phyloP scores from a whole-genome alignment of 306 rosid genomes.

The Ziziphus jujuba region DNA sequence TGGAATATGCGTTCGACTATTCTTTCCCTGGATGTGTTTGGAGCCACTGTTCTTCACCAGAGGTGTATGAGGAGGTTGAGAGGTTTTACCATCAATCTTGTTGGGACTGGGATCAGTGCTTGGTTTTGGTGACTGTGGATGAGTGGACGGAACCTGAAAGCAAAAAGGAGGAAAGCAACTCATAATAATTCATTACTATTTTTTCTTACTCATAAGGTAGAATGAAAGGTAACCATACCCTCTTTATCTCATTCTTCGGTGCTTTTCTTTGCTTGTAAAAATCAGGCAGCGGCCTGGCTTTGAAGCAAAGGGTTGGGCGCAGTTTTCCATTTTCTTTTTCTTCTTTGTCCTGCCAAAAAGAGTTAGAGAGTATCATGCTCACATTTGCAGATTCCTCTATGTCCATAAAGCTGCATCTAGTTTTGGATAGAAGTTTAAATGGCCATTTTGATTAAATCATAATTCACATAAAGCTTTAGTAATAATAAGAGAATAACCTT shows the following conservation, averaged over 20 bases:
- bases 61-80: slow-evolving; percentile 41
- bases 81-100: slow-evolving; percentile 33
- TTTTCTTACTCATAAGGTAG: background rate
- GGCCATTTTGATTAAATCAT: background rate
- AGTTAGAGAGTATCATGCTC: background rate
- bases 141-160: slow-evolving; percentile 47
- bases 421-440: background rate
- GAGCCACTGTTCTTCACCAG: slow-evolving; percentile 43
- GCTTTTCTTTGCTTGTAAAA: slow-evolving; percentile 75
- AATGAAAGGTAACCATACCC: slow-evolving; percentile 31
- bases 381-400: too few species aligned
- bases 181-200: background rate
- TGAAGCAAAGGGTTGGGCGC: slow-evolving; percentile 80
- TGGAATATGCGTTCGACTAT: slow-evolving; percentile 19
- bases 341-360: slow-evolving; percentile 66
- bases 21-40: slow-evolving; percentile 44
- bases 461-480: background rate
- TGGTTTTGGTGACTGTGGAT: slow-evolving; percentile 39
- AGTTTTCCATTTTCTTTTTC: slow-evolving; percentile 67
- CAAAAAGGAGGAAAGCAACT: background rate
- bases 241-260: slow-evolving; percentile 39
- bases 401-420: too few species aligned
- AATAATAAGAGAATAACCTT: slow-evolving; percentile 45
- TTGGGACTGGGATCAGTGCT: slow-evolving; percentile 41
- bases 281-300: slow-evolving; percentile 92